Conservation (phyloP, 306 rosid genomes). For the Corylus heterophylla region DNA sequence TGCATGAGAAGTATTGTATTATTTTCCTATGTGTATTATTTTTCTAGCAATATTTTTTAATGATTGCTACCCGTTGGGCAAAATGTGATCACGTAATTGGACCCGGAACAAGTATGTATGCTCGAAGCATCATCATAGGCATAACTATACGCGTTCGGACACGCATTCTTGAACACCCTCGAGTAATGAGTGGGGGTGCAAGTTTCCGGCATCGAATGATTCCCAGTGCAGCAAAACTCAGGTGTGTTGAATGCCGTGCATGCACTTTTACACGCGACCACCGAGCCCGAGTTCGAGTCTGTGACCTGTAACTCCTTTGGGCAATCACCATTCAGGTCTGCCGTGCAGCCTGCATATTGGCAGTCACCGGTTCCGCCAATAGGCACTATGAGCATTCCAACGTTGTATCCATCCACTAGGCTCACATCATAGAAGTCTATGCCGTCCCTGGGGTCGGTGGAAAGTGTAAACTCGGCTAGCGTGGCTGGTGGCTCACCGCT, state of each 20-base stretch:
- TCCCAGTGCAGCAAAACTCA: constrained; percentile 80
- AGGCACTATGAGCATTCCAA: constrained; percentile 68
- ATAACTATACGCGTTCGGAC: constrained; percentile 85
- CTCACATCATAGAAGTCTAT: constrained; percentile 89
- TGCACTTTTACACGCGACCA: constrained; percentile 88
- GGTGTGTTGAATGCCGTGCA: constrained; percentile 69
- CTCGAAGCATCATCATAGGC: constrained; percentile 91
- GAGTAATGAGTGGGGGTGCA: constrained; percentile 81
- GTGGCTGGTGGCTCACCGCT: constrained; percentile 74
- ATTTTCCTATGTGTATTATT: too few species aligned
- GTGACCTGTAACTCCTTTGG: constrained; percentile 62
- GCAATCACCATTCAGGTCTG: constrained; percentile 61
- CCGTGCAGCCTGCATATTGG: constrained; percentile 74
- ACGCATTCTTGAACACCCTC: constrained; percentile 72
- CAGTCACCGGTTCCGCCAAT: constrained; percentile 80
- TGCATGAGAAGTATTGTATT: too few species aligned
- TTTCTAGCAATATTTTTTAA: background rate
- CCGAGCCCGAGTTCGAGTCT: constrained; percentile 27
- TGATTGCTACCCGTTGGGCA: constrained; percentile 49
- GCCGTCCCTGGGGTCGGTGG: background rate
- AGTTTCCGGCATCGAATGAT: constrained; percentile 65
- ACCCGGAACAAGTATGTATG: constrained; percentile 73
- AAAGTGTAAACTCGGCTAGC: constrained; percentile 67
- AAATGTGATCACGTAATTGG: constrained; percentile 68
- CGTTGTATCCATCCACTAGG: constrained; percentile 89